Evolutionary conservation across 1,284 basidiomycete species (phyloP).

Genomic region (Ustilago hordei): DNA sequence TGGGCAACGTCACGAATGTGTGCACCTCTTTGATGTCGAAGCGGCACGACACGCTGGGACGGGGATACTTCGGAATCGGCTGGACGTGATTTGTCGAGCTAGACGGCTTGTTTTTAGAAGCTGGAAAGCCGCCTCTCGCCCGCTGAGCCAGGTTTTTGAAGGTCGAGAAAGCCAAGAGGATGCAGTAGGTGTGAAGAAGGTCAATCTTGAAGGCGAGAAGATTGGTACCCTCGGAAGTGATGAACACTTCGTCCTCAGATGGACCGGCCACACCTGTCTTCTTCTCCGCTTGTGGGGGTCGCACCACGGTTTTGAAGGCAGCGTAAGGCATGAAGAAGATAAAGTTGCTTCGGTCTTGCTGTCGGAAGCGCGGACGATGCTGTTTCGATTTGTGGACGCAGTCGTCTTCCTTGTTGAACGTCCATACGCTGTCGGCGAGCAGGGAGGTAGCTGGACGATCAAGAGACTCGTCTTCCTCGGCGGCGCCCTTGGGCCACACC

Average conservation of each 20-base stretch:
- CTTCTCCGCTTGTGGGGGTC: constrained; percentile 44
- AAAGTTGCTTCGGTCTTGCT: constrained; percentile 67
- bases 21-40: constrained; percentile 62
- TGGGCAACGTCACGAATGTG: constrained; percentile 65
- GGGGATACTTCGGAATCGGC: neutral
- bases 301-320: constrained; percentile 54
- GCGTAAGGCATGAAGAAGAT: constrained; percentile 68
- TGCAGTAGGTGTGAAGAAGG: constrained; percentile 80
- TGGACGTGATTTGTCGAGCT: neutral
- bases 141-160: constrained; percentile 71
- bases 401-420: constrained; percentile 43
- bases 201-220: constrained; percentile 74
- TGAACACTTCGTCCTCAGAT: constrained; percentile 71
- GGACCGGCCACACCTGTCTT: constrained; percentile 45
- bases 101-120: neutral
- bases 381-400: constrained; percentile 17
- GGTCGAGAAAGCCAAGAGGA: constrained; percentile 77
- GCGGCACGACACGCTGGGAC: constrained; percentile 31
- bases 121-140: neutral
- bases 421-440: constrained; percentile 61
- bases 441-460: constrained; percentile 37
- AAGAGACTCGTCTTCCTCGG: neutral
- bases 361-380: constrained; percentile 37
- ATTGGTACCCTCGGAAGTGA: constrained; percentile 71
- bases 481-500: constrained; percentile 10